Evolutionary conservation across 345 rosid species (phyloP).

Genomic region (Populus simonii): DNA sequence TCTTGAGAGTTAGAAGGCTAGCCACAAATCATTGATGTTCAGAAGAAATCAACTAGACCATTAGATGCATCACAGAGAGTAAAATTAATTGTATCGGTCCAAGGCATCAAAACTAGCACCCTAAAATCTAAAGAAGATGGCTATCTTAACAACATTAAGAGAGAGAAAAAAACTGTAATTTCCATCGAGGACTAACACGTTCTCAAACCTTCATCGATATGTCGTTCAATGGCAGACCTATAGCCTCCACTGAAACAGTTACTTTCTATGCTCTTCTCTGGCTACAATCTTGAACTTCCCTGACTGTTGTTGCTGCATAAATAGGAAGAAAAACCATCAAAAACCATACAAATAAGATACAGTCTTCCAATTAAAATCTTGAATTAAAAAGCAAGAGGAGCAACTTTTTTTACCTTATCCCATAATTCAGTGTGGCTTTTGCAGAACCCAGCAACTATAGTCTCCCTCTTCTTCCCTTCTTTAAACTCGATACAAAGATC

Average conservation of each 20-base stretch:
- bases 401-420: conserved; percentile 53
- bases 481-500: conserved; percentile 75
- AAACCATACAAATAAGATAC: not conserved
- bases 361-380: not conserved
- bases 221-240: not conserved
- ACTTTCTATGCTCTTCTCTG: conserved; percentile 43
- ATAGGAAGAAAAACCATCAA: not conserved
- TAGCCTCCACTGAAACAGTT: conserved; percentile 6
- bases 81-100: not conserved
- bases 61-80: not conserved
- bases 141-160: not conserved
- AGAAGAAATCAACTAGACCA: not conserved
- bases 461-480: conserved; percentile 55
- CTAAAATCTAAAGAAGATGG: not conserved
- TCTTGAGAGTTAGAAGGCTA: not conserved
- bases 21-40: not conserved
- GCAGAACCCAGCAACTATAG: conserved; percentile 88
- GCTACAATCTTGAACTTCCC: conserved; percentile 98
- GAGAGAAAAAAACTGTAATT: not conserved
- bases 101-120: not conserved
- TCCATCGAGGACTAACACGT: not conserved
- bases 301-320: conserved; percentile 75
- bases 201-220: not conserved
- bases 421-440: conserved; percentile 65
- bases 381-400: not conserved